phyloP scores from a whole-genome alignment of 208 protist species.

The Crithidia sp. region DNA sequence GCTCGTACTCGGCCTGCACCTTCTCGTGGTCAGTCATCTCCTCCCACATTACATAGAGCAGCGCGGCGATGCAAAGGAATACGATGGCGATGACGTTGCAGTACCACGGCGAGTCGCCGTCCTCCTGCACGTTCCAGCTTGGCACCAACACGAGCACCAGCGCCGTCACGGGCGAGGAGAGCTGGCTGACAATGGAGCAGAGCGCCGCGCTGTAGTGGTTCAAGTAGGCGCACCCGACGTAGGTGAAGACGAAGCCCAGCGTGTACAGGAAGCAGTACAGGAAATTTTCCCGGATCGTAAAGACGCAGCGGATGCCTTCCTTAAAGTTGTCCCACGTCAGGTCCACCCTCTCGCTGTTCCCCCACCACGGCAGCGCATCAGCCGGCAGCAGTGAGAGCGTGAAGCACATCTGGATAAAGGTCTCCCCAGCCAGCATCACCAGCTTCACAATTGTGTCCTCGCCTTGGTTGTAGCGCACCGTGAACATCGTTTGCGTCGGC shows the following conservation, averaged over 20 bases:
- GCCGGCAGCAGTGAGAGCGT: constrained; percentile 71
- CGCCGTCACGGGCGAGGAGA: constrained; percentile 78
- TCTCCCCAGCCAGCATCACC: constrained; percentile 77
- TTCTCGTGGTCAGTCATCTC: constrained; percentile 80
- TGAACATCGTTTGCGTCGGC: constrained; percentile 35
- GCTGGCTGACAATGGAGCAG: constrained; percentile 83
- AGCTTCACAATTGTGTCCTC: constrained; percentile 84
- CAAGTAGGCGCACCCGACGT: constrained; percentile 80
- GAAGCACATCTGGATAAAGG: constrained; percentile 63
- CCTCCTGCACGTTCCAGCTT: constrained; percentile 63
- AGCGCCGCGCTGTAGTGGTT: constrained; percentile 87
- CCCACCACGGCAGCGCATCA: constrained; percentile 83
- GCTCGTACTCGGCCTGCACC: constrained; percentile 50
- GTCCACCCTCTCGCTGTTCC: constrained; percentile 57
- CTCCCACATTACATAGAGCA: constrained; percentile 84
- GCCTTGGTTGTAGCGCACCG: constrained; percentile 58
- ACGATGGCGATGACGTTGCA: constrained; percentile 68
- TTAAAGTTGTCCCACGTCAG: constrained; percentile 73
- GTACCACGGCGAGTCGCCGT: constrained; percentile 73
- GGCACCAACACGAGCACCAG: constrained; percentile 77
- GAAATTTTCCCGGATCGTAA: constrained; percentile 67
- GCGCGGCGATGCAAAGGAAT: constrained; percentile 53
- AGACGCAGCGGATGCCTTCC: constrained; percentile 67
- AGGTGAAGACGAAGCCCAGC: constrained; percentile 76
- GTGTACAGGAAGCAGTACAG: constrained; percentile 79